A percentile compares a stretch with the other conserved stretches of the same genome.
Conservation (phyloP, 2,329 filamentous ascomycete species). For the Xylariaceae sp. region DNA sequence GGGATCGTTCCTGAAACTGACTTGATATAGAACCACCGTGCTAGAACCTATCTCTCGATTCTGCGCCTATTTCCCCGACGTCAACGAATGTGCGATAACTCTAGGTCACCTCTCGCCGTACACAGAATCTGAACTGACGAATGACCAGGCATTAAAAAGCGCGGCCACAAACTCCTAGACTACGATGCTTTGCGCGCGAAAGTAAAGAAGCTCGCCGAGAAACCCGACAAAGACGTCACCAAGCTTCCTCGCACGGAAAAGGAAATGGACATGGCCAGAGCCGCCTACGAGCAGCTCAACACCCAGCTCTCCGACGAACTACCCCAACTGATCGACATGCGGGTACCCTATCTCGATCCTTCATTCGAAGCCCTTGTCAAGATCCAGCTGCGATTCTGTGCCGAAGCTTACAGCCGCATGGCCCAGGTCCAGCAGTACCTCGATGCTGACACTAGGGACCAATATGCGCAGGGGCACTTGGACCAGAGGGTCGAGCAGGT, state of each 20-base stretch:
- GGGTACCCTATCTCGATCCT: constrained; percentile 94
- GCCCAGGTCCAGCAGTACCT: constrained; percentile 98
- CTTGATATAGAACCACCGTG: constrained; percentile 67
- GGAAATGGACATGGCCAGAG: constrained; percentile 90
- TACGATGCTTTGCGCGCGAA: constrained; percentile 95
- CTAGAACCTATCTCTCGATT: constrained; percentile 93
- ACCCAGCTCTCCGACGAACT: constrained; percentile 91
- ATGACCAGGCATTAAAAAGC: constrained; percentile 86
- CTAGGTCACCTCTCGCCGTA: background rate
- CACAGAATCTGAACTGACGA: constrained; percentile 14
- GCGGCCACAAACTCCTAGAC: constrained; percentile 95
- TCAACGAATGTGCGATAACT: constrained; percentile 76
- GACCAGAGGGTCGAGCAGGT: constrained; percentile 93
- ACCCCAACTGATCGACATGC: constrained; percentile 91
- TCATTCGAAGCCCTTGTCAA: constrained; percentile 98
- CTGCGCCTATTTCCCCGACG: constrained; percentile 97
- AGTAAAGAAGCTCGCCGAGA: constrained; percentile 95
- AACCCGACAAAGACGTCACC: constrained; percentile 96
- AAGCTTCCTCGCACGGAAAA: constrained; percentile 95
- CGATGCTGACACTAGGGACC: constrained; percentile 89
- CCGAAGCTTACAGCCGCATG: constrained; percentile 96
- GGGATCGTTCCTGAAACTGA: constrained; percentile 10
- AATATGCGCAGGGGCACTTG: constrained; percentile 90
- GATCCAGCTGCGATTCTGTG: constrained; percentile 96
- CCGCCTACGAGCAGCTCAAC: constrained; percentile 93